phyloP scores from a whole-genome alignment of 768 basidiomycete genomes.

The Clathrus columnatus region DNA sequence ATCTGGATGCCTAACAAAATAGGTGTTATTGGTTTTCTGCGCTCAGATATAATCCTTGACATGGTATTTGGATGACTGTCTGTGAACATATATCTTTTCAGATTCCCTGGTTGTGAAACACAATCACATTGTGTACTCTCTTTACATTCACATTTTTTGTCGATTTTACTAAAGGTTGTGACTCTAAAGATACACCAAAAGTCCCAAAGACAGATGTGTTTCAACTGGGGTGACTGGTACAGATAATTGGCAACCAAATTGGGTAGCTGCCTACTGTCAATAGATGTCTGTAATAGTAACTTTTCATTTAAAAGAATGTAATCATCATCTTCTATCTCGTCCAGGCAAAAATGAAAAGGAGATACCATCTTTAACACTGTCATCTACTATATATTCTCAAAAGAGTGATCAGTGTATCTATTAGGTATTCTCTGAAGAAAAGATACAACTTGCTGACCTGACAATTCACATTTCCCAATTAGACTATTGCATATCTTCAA shows the following conservation, averaged over 20 bases:
- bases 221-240: neutral
- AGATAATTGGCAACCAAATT: neutral
- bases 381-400: neutral
- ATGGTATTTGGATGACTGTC: neutral
- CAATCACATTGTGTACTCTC: too few species aligned
- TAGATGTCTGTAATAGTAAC: too few species aligned
- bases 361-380: neutral
- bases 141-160: neutral
- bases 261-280: too few species aligned
- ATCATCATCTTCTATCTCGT: too few species aligned
- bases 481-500: neutral
- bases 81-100: neutral
- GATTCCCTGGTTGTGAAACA: too few species aligned
- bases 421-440: neutral
- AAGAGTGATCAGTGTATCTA: neutral
- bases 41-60: neutral
- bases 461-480: neutral
- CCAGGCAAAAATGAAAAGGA: neutral
- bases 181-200: neutral
- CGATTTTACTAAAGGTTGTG: neutral
- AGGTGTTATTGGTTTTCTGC: neutral
- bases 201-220: neutral
- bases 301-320: too few species aligned
- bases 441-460: slow-evolving; percentile 1
- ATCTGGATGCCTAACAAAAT: neutral